These are phyloP conservation scores for Chlamydomonas eustigma DNA, from an alignment of 139 green algal species.

Conservation along the genomic window DNA sequence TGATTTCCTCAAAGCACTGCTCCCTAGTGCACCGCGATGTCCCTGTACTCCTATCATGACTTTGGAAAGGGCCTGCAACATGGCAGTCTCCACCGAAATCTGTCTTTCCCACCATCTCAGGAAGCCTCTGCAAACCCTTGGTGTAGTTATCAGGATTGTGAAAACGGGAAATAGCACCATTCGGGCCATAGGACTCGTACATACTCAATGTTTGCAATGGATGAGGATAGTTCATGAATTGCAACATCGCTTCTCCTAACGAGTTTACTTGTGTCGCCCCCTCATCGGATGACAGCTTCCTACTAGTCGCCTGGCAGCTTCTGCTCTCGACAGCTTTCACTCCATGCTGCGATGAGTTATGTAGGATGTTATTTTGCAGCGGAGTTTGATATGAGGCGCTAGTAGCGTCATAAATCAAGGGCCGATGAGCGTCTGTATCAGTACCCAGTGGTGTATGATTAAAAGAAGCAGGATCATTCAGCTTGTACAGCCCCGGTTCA, in stretches of 20 bases:
- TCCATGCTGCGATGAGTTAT: background rate
- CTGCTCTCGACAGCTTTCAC: background rate
- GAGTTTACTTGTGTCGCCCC: conserved; percentile 5
- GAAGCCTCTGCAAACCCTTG: conserved; percentile 30
- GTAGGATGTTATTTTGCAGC: background rate
- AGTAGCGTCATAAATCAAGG: too few relatives aligned
- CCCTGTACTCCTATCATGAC: too few relatives aligned
- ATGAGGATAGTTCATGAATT: conserved; percentile 90
- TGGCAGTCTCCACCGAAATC: too few relatives aligned
- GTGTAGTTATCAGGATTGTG: conserved; percentile 97
- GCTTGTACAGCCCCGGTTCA: conserved; percentile 69
- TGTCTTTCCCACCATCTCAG: too few relatives aligned
- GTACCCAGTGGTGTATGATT: too few relatives aligned
- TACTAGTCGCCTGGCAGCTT: background rate
- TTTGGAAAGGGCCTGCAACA: too few relatives aligned
- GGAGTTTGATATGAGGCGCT: background rate
- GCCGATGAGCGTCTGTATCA: too few relatives aligned
- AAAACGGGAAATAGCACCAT: conserved; percentile 84
- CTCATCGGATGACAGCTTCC: background rate
- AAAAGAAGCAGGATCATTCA: too few relatives aligned
- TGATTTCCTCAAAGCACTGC: too few relatives aligned
- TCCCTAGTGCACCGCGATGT: too few relatives aligned
- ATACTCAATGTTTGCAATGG: background rate
- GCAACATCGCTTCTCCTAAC: conserved; percentile 57
- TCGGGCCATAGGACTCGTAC: conserved; percentile 70